Base-by-base conservation (phyloP, 2,329 filamentous ascomycete species). In the Nectriaceae sp. region DNA sequence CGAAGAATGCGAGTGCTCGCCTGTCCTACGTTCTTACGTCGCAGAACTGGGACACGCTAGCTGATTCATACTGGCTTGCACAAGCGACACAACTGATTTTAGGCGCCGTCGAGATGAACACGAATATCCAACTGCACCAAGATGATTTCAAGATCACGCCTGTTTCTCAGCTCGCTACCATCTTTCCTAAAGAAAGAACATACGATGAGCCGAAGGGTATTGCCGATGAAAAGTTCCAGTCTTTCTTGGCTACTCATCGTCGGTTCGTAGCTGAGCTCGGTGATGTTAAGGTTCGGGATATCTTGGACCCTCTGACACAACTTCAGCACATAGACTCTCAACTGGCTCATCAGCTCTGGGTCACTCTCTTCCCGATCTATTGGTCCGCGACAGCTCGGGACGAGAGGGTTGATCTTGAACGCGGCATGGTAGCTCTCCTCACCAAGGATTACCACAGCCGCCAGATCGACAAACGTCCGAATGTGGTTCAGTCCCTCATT, bases 11-110 rank as follows among this genome's bases (percentile, higher is more conserved):
- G 1, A 95, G 88, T 62, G 89, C 90, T 49, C 87, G 95, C 31
- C 78, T 99, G 33, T 88, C 87, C 50, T 97, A 97, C 70, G 87
- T 97, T 4, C 81, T 99, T 46, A 86, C 85, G 1, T 88, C 89
- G 20, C 95, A 99, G 67, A 97, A 97, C 61, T 99, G 94, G 94
- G 93, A 97, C 66, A 95, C 90, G 0, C 77, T 99, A 40, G 85
- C 85, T 2, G 94, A 99, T 60, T 96, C 90, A 1, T 99, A 96
- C 73, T 99, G 95, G 95, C 76, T 99, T 42, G 87, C 91, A 35
- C 94, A 99, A 70, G 93, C 95, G 26, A 91, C 91, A 16, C 94
- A 99, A 63, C 78, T 99, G 35, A 83, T 99, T 47, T 83, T 99
- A 55, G 92, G 94, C 15, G 92, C 90, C 5, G 82, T 97, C 36